Evolutionary conservation across 2,329 filamentous ascomycete genomes (phyloP), one percentile per base, ranked within the genome.

Genomic region (Clarireedia paspali): DNA sequence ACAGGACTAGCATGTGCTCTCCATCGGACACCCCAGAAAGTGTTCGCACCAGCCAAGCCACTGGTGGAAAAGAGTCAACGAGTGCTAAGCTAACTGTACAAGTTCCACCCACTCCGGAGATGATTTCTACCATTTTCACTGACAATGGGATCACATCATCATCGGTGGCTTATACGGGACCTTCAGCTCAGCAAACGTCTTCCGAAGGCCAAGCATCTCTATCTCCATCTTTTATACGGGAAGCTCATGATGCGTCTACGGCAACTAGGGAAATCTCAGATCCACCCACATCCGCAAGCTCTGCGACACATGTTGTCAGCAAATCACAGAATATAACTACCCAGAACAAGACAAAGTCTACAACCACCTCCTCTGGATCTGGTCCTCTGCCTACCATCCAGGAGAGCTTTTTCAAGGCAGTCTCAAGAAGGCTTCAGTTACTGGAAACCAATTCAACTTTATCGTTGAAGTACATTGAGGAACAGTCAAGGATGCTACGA

Each of bases 351-450:
- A 62, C 60, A 10, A 67, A 67, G 54, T 67, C 47, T 62, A 66
- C 71, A 55, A 74, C 63, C 64, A 75, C 70, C 24, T 57, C 71
- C 26, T 73, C 75, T 7, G 66, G 77, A 1, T 69, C 77, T 6
- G 71, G 79, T 1, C 72, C 87, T 1, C 81, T 84, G 0, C 91
- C 92, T 2, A 91, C 91, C 0, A 94, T 95, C 1, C 94, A 99
- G 70, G 94, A 99, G 69, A 94, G 89, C 1, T 97, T 99, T 72
- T 99, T 96, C 79, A 97, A 97, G 70, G 89, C 91, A 4, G 87
- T 97, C 7, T 90, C 91, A 60, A 97, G 97, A 71, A 88, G 94
- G 1, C 79, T 99, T 4, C 89, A 92, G 62, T 85, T 91, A 64
- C 83, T 97, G 6, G 94, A 99, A 71, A 83, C 89, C 15, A 99